phyloP scores from a whole-genome alignment of 169 alveolate species.

The Plasmodium gaboni region DNA sequence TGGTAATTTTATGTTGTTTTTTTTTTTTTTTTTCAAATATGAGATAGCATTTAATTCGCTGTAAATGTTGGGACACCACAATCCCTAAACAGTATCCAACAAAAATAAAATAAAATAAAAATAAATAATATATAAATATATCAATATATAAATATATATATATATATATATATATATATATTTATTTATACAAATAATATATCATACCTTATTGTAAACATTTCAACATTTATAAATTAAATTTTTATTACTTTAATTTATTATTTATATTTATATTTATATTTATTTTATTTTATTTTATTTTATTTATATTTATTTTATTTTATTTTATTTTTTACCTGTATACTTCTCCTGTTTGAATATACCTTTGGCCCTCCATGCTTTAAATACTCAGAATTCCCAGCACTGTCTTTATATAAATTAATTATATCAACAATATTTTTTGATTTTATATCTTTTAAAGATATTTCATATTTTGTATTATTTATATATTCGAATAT shows the following conservation, averaged over 20 bases:
- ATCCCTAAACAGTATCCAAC: slow-evolving; percentile 81
- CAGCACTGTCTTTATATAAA: slow-evolving; percentile 84
- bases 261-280: not conserved
- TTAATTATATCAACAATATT: slow-evolving; percentile 85
- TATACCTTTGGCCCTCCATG: slow-evolving; percentile 86
- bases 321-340: slow-evolving; percentile 65
- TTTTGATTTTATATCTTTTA: slow-evolving; percentile 88
- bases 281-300: not conserved
- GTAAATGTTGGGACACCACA: slow-evolving; percentile 89
- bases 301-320: not conserved
- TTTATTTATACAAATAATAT: too few species aligned
- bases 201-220: too few species aligned
- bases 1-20: slow-evolving; percentile 85
- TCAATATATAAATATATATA: too few species aligned
- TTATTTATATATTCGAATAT: slow-evolving; percentile 84
- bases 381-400: slow-evolving; percentile 82
- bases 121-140: not conserved
- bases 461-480: slow-evolving; percentile 84
- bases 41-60: slow-evolving; percentile 86
- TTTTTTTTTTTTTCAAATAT: slow-evolving; percentile 86
- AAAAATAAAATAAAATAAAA: not conserved
- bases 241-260: not conserved
- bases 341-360: slow-evolving; percentile 84
- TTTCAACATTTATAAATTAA: too few species aligned
- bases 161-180: too few species aligned